Base-by-base conservation (phyloP, 306 rosid genomes). In the Lathyrus aphaca region DNA sequence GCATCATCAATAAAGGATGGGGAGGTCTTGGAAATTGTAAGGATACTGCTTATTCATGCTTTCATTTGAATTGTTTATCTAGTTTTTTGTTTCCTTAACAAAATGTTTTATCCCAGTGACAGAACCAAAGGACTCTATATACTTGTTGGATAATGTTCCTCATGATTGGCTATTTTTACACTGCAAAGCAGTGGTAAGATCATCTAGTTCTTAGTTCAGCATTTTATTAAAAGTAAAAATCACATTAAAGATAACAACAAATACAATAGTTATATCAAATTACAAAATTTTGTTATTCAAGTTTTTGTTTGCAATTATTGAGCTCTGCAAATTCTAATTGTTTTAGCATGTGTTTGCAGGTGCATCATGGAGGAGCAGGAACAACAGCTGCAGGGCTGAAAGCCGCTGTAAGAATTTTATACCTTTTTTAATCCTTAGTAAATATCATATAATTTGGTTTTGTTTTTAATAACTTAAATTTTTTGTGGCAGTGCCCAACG, bases 341-440 rank as follows among this genome's bases (percentile, higher is more conserved):
- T 15, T 78, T 75, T 78, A 35, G 30, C 29, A 19, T 66, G 39
- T 71, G 21, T 30, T 65, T 74, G 55, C 84, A 91, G 99, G 96
- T 95, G 77, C 99, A 95, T 85, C 99, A 95, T 62, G 99, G 99
- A 59, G 99, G 99, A 73, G 99, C 99, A 69, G 99, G 99, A 83
- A 95, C 99, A n/a, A 95, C 99, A 39, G 99, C 99, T 75, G 97
- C 99, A 45, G 99, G 99, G 80, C 82, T 95, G 60, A 91, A 83
- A 84, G 97, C 99, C 74, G 93, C 99, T 11, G 99, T 95, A 89
- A 81, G 76, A 73, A 68, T 27, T 79, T 77, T 3, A 19, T 72
- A 35, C 74, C 23, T 23, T 61, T 74, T 69, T 23, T 64, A 60
- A 45, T 72, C 61, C 51, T 44, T 68, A 11, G 2, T 53, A 27